Base-by-base conservation (phyloP, 495 filamentous ascomycete genomes). In the Penicillium verhagenii region DNA sequence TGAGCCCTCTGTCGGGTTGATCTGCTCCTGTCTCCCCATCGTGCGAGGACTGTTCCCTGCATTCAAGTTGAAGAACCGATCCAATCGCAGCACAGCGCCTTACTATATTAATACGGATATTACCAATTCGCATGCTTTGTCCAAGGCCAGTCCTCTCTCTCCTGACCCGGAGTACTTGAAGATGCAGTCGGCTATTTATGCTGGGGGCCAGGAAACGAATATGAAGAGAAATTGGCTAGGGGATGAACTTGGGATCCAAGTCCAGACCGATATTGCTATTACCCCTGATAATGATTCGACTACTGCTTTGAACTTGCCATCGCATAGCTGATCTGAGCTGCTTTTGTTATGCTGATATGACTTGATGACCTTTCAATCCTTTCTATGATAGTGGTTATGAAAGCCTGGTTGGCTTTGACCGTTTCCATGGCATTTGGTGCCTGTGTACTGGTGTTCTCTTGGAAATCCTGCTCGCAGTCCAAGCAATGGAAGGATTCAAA, bases 1-100 rank as follows among this genome's bases (percentile, higher is more conserved):
- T 46, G 82, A 87, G 64, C 72, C 82, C 2, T 79, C 73, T 53
- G 77, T 80, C 14, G 82, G 78, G 6, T 72, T 86, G 11, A 79
- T 76, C 47, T 85, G 79, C 53, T 76, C 77, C 21, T 85, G 79
- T 58, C 72, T 86, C 1, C 80, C 83, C 9, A 83, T 80, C 6
- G 72, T 83, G 13, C 74, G 80, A 2, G 81, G 83, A 18, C 60
- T 86, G 1, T 65, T 85, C 51, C 70, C 73, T 0, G 67, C 63
- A 6, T 59, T 78, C 47, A 71, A 69, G 23, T 20, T 71, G 29
- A 58, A 50, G 26, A 63, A 54, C 39, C 55, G 63, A 7, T 59
- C 58, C 4, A 63, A 69, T 21, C 55, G 58, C 49, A 65, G 54
- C 33, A 55, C 50, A 0, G 44, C 33, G 0, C 66, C 65, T 0